Percentiles rank a stretch among this genome's conserved stretches.
Evolutionary conservation across 1,284 basidiomycete species (phyloP).

Genomic region (Puccinia coronata): DNA sequence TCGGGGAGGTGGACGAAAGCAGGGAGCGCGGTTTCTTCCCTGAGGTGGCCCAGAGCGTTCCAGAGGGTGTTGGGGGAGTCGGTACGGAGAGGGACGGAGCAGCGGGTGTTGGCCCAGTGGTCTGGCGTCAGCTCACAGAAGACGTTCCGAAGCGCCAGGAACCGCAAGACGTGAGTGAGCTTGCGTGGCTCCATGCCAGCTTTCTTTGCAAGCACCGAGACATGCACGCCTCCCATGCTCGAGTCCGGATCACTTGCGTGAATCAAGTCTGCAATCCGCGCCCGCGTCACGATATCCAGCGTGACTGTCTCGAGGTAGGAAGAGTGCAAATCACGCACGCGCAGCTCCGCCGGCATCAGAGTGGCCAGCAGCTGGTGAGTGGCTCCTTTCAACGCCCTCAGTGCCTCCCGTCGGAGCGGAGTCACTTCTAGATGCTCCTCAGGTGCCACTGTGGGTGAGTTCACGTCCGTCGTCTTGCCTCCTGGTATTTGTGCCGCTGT

Average conservation of each 20-base stretch:
- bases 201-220: conserved; percentile 11
- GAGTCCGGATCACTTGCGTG: conserved; percentile 9
- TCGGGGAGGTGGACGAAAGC: neutral
- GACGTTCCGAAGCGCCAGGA: conserved; percentile 20
- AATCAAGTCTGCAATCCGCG: conserved; percentile 8
- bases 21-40: neutral
- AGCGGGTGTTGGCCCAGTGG: conserved; percentile 30
- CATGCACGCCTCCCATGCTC: conserved; percentile 6
- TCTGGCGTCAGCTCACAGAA: conserved; percentile 10
- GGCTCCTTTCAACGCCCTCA: conserved; percentile 10
- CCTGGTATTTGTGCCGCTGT: conserved; percentile 3
- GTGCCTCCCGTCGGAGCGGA: neutral
- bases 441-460: neutral
- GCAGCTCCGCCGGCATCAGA: neutral
- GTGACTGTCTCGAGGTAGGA: neutral
- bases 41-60: neutral
- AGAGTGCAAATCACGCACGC: neutral
- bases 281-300: neutral
- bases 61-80: conserved; percentile 5
- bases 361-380: conserved; percentile 14
- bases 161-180: conserved; percentile 21
- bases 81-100: neutral
- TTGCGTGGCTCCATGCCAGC: conserved; percentile 2
- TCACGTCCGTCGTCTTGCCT: conserved; percentile 1
- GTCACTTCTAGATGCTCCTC: conserved; percentile 17